phyloP scores from a whole-genome alignment of 2,329 filamentous ascomycete species.

The Acrodontium crateriforme region DNA sequence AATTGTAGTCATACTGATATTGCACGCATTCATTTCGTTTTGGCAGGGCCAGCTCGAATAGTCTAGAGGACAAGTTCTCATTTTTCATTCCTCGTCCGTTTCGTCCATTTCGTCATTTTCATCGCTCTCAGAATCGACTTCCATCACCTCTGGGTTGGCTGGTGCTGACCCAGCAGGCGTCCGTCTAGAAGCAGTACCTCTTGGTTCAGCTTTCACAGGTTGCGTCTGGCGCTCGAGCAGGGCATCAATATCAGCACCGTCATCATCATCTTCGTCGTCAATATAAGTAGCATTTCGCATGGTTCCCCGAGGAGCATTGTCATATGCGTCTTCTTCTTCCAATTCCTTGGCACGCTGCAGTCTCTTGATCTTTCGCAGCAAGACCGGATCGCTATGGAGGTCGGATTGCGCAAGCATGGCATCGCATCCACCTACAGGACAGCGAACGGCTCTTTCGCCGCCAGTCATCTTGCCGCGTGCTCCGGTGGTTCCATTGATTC shows the following conservation, averaged over 20 bases:
- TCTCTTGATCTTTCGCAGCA: slow-evolving; percentile 46
- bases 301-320: slow-evolving; percentile 17
- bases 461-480: slow-evolving; percentile 3
- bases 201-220: slow-evolving; percentile 7
- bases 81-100: slow-evolving; percentile 5
- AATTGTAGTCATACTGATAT: no score
- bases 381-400: slow-evolving; percentile 42
- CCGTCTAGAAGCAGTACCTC: slow-evolving; percentile 1
- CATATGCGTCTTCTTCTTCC: slow-evolving; percentile 32
- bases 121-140: no score
- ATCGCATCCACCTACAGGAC: slow-evolving; percentile 52
- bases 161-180: slow-evolving; percentile 1
- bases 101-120: slow-evolving; percentile 3
- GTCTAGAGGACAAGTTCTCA: no score
- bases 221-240: slow-evolving; percentile 4
- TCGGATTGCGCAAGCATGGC: slow-evolving; percentile 39
- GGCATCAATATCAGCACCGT: slow-evolving; percentile 14
- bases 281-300: slow-evolving; percentile 14
- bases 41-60: no score
- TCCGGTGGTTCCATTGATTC: slow-evolving; percentile 6
- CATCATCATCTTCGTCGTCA: slow-evolving; percentile 15
- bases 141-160: slow-evolving; percentile 3
- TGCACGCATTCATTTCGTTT: no score
- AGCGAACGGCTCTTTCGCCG: slow-evolving; percentile 32
- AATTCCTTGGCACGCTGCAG: slow-evolving; percentile 32